Conservation (phyloP, 1,284 basidiomycete species). For the Tilletia indica region DNA sequence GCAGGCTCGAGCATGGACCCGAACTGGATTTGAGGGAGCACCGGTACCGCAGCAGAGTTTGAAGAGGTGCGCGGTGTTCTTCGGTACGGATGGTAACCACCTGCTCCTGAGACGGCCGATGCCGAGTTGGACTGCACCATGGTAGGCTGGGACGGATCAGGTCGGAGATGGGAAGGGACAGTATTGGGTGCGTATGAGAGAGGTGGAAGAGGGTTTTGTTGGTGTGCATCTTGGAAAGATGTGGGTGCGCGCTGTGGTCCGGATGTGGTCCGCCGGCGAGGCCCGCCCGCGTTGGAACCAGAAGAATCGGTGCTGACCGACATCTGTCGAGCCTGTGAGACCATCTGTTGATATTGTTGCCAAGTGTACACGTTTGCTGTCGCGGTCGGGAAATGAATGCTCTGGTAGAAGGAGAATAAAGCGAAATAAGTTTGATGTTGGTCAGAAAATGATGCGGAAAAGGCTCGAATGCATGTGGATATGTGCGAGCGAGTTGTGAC, state of each 20-base stretch:
- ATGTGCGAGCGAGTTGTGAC: not conserved
- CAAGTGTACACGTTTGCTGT: slow-evolving; percentile 30
- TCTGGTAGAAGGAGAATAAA: not conserved
- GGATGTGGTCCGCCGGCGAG: slow-evolving; percentile 42
- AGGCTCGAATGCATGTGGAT: too few species aligned
- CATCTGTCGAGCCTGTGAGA: slow-evolving; percentile 37
- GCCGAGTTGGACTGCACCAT: slow-evolving; percentile 24
- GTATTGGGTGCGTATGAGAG: slow-evolving; percentile 7
- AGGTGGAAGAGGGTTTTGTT: not conserved
- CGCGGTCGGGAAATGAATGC: slow-evolving; percentile 5
- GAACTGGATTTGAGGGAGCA: slow-evolving; percentile 18
- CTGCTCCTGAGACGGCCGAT: slow-evolving; percentile 30
- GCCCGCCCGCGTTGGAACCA: slow-evolving; percentile 25
- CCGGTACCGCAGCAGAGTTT: slow-evolving; percentile 23
- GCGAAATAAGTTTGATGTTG: not conserved
- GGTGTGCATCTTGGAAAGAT: not conserved
- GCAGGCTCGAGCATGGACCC: slow-evolving; percentile 14
- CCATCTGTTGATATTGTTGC: slow-evolving; percentile 48
- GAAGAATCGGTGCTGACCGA: slow-evolving; percentile 29
- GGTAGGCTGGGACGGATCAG: not conserved
- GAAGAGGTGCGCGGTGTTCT: slow-evolving; percentile 35
- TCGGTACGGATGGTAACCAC: slow-evolving; percentile 48
- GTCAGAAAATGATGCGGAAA: too few species aligned
- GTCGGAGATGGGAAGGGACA: not conserved
- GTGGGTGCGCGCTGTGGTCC: slow-evolving; percentile 36